Evolutionary conservation across 257 asterid genomes (phyloP), one percentile per base, ranked within the genome.

Genomic region (Scutellaria barbata): DNA sequence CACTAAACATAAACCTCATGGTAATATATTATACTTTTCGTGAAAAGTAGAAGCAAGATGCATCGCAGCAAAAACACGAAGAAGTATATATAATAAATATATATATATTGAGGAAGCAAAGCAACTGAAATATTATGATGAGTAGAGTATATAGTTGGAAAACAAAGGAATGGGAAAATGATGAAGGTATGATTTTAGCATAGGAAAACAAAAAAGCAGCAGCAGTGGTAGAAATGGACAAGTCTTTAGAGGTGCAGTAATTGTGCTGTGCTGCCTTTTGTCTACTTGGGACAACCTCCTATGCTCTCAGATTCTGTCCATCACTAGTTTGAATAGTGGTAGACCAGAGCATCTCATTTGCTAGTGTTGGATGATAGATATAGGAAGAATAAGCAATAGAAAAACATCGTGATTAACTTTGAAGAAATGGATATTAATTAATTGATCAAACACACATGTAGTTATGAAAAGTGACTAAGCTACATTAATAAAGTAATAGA

Each of bases 181-280:
- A 74, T 13, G 48, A 4, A 57, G 18, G 17, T 2, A 16, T 51
- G 37, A 41, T 17, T 54, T 63, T n/a, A 6, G 4, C 12, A 7
- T 37, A 7, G 6, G 39, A 42, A 66, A 58, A 7, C 10, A 61
- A 50, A 7, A 40, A 58, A 56, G 69, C 17, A 74, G 51, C 22
- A 68, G 65, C 65, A 11, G 67, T 53, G 61, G 39, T 63, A 65
- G 64, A 69, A 74, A 63, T 62, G 58, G 77, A 70, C 75, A 43
- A 42, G 75, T 75, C 77, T 33, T 64, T 7, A 16, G 59, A 50
- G 67, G 74, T 69, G 12, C 41, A 63, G 40, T 22, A 22, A 1
- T 22, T 22, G 25, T 30, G 35, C 35, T 53, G 71, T 62, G 43
- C 35, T 61, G 58, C 67, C 54, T 17, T 68, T 73, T 71, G 80